Evolutionary conservation across 179 eudicot genomes (phyloP).

Genomic region (Beta lomatogona): DNA sequence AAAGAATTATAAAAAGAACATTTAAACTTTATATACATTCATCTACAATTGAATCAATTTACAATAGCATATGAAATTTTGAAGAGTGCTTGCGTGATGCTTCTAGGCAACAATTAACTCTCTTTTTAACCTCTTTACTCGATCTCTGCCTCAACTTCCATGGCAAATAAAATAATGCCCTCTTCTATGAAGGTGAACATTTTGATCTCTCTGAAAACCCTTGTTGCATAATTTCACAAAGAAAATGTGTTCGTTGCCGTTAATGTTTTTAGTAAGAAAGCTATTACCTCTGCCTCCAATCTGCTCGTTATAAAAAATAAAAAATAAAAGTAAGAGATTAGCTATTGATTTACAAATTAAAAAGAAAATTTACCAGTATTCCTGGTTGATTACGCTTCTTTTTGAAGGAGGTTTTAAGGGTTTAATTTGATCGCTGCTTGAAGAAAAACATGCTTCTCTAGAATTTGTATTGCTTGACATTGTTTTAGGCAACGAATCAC

Average conservation of each 20-base stretch:
- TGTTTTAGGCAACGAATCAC: conserved; percentile 52
- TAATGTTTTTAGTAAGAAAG: conserved; percentile 44
- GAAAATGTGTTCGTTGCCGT: conserved; percentile 49
- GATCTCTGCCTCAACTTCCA: conserved; percentile 50
- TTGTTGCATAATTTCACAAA: conserved; percentile 49
- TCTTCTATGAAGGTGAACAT: conserved; percentile 48
- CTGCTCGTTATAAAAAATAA: conserved; percentile 13
- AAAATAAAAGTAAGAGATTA: background rate
- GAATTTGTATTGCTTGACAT: conserved; percentile 48
- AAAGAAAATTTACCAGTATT: conserved; percentile 62
- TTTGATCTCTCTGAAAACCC: conserved; percentile 54
- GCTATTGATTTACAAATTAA: too few relatives aligned
- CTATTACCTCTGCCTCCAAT: conserved; percentile 56
- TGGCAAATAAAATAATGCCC: conserved; percentile 44
- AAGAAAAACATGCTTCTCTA: conserved; percentile 70
- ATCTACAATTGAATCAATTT: too few relatives aligned
- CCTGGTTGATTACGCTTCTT: conserved; percentile 95
- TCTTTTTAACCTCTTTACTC: conserved; percentile 46
- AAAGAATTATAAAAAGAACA: too few relatives aligned
- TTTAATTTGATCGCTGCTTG: conserved; percentile 53
- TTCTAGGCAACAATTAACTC: conserved; percentile 48
- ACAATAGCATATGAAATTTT: too few relatives aligned
- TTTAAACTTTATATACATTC: too few relatives aligned
- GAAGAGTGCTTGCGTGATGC: too few relatives aligned
- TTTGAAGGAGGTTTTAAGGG: conserved; percentile 44